A percentile compares a stretch with the other conserved stretches of the same genome.
Conservation (phyloP, 1,139 yeast species). For the Candida freyschussii region DNA sequence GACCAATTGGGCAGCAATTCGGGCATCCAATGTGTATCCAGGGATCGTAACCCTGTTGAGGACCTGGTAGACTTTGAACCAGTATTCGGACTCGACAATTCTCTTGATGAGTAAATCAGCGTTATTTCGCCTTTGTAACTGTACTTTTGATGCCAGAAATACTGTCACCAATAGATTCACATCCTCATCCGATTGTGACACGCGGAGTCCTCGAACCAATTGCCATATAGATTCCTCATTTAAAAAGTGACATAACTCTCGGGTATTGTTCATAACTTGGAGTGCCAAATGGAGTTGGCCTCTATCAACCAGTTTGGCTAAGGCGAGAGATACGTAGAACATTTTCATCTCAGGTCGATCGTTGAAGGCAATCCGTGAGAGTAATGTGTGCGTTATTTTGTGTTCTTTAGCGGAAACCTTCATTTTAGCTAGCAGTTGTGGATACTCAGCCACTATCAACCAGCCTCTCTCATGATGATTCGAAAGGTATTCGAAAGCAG, state of each 20-base stretch:
- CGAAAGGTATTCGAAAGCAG: slow-evolving; percentile 9
- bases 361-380: slow-evolving; percentile 2
- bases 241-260: slow-evolving; percentile 3
- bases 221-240: slow-evolving; percentile 14
- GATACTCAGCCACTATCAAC: slow-evolving; percentile 15
- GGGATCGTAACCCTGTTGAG: no score
- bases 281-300: slow-evolving; percentile 7
- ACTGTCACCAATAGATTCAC: slow-evolving; percentile 4
- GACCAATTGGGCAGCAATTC: no score
- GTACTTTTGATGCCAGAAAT: neutral
- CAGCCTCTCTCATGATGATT: slow-evolving; percentile 2
- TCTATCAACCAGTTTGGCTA: slow-evolving; percentile 9
- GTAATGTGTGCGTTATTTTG: slow-evolving; percentile 4
- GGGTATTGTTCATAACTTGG: slow-evolving; percentile 4
- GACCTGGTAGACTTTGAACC: slow-evolving; percentile 4
- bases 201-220: slow-evolving; percentile 7
- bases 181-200: slow-evolving; percentile 1
- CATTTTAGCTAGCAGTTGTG: slow-evolving; percentile 8
- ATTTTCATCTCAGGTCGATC: slow-evolving; percentile 7
- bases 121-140: slow-evolving; percentile 1
- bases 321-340: slow-evolving; percentile 14
- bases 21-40: no score
- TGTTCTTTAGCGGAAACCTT: slow-evolving; percentile 9
- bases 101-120: neutral
- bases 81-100: slow-evolving; percentile 3